These are phyloP conservation scores for Serpula lacrymans DNA, from an alignment of 768 basidiomycete genomes.

Conservation along the genomic window DNA sequence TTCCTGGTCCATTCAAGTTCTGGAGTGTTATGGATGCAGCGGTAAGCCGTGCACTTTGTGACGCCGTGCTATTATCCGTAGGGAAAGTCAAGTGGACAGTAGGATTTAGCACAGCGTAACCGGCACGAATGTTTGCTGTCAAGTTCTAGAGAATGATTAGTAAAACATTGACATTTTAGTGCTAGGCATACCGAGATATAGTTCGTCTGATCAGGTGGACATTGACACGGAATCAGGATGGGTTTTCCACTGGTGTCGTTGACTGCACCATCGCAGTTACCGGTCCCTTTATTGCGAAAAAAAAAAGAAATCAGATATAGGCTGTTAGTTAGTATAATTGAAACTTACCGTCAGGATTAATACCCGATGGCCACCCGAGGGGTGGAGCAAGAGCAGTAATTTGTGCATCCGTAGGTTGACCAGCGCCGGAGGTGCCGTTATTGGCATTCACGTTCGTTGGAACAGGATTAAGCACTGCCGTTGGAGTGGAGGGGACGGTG, in stretches of 20 bases:
- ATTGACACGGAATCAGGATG: conserved; percentile 31
- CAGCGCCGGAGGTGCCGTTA: conserved; percentile 5
- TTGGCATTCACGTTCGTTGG: conserved; percentile 1
- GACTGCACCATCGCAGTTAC: conserved; percentile 35
- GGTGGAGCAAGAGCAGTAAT: conserved; percentile 49
- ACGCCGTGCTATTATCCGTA: conserved; percentile 34
- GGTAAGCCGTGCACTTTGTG: conserved; percentile 48
- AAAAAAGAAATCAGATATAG: no score
- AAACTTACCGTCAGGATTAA: conserved; percentile 57
- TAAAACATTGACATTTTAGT: background rate
- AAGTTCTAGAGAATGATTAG: conserved; percentile 22
- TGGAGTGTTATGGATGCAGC: conserved; percentile 64
- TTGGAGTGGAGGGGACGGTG: background rate
- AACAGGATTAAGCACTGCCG: background rate
- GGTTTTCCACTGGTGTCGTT: conserved; percentile 28
- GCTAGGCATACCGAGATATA: conserved; percentile 19
- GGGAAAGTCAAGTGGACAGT: conserved; percentile 40
- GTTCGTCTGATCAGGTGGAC: conserved; percentile 26
- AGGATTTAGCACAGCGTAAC: conserved; percentile 40
- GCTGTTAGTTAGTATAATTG: no score
- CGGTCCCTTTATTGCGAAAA: no score
- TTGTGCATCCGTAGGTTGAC: conserved; percentile 18
- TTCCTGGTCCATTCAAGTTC: conserved; percentile 64
- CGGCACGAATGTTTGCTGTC: conserved; percentile 38
- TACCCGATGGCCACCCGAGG: conserved; percentile 50